phyloP scores from a whole-genome alignment of 129 eudicot genomes.

The Erigeron canadensis region DNA sequence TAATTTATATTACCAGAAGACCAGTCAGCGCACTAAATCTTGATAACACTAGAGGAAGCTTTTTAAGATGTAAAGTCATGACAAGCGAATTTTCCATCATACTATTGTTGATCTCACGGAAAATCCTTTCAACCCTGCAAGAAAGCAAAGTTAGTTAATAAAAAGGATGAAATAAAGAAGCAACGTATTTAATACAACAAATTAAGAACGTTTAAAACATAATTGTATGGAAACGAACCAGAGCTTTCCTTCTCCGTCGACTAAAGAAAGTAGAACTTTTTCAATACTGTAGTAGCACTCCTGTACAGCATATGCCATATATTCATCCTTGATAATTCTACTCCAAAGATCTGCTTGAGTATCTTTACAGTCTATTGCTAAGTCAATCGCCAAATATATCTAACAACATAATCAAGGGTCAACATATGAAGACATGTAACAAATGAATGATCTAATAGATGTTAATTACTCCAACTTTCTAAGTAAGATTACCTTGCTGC shows the following conservation, averaged over 20 bases:
- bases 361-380: conserved; percentile 96
- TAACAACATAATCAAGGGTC: conserved; percentile 31
- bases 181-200: neutral
- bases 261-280: conserved; percentile 72
- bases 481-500: conserved; percentile 71
- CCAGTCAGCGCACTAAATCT: conserved; percentile 97
- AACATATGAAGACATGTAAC: conserved; percentile 16
- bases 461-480: neutral
- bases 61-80: conserved; percentile 64
- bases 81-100: conserved; percentile 71
- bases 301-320: conserved; percentile 97
- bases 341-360: conserved; percentile 88
- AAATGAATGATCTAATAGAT: neutral
- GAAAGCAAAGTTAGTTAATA: conserved; percentile 10
- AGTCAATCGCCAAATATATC: conserved; percentile 89
- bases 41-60: conserved; percentile 71
- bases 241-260: conserved; percentile 87
- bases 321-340: conserved; percentile 86
- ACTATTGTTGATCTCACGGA: conserved; percentile 79
- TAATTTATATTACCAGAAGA: conserved; percentile 61
- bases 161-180: neutral
- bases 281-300: conserved; percentile 89
- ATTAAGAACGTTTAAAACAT: neutral
- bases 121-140: conserved; percentile 88
- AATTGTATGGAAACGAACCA: conserved; percentile 47